These are phyloP conservation scores for Aspergillus latus DNA, from an alignment of 2,329 filamentous ascomycete genomes.

Conservation along the genomic window DNA sequence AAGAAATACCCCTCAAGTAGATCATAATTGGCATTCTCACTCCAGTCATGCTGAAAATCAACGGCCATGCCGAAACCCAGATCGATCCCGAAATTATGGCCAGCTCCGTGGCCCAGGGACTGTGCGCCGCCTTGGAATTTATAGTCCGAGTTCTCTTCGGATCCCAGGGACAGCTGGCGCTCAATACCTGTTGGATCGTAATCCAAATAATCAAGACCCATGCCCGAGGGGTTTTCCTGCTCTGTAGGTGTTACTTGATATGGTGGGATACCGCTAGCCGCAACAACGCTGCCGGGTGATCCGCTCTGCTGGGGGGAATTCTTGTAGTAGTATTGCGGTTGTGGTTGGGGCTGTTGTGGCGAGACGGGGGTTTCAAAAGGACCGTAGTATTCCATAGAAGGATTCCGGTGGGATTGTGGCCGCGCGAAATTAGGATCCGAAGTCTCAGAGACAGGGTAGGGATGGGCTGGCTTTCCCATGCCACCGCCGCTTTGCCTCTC, in stretches of 20 bases:
- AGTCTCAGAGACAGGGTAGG: conserved; percentile 26
- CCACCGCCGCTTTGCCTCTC: conserved; percentile 36
- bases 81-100: conserved; percentile 45
- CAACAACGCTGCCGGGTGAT: conserved; percentile 30
- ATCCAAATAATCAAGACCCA: conserved; percentile 58
- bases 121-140: conserved; percentile 31
- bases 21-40: conserved; percentile 49
- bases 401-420: conserved; percentile 29
- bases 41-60: conserved; percentile 51
- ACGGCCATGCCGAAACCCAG: conserved; percentile 48
- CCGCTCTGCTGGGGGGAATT: conserved; percentile 37
- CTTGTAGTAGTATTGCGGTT: conserved; percentile 32
- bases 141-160: conserved; percentile 33
- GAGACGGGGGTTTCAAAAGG: conserved; percentile 38
- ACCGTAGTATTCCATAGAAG: conserved; percentile 35
- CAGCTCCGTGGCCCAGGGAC: conserved; percentile 30
- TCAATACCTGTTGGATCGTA: conserved; percentile 44
- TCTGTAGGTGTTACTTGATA: conserved; percentile 23
- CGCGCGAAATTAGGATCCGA: conserved; percentile 27
- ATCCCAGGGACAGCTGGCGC: conserved; percentile 24
- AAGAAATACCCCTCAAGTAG: conserved; percentile 59
- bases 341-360: conserved; percentile 31
- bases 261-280: conserved; percentile 27
- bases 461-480: conserved; percentile 28
- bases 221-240: conserved; percentile 31